Percentiles rank a stretch among this genome's conserved stretches.
Conservation (phyloP, 139 green algal species). For the Tetraselmis chui region DNA sequence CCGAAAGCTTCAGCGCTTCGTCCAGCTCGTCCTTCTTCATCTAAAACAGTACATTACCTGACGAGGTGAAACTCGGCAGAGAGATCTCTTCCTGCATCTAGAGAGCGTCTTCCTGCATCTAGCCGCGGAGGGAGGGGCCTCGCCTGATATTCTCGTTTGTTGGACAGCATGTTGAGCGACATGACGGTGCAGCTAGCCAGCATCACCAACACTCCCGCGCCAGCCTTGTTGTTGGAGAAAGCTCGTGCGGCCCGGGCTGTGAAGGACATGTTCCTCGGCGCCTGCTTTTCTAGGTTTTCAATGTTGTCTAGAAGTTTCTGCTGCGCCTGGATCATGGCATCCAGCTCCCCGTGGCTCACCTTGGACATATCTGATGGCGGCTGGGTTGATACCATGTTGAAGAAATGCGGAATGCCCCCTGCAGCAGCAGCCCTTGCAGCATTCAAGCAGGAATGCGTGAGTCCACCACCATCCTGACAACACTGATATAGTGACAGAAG, state of each 20-base stretch:
- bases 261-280: background rate
- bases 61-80: too few relatives aligned
- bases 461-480: too few relatives aligned
- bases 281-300: background rate
- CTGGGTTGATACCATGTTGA: background rate
- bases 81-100: too few relatives aligned
- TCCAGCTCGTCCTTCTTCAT: background rate
- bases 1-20: background rate
- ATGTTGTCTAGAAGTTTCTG: background rate
- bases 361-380: background rate
- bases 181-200: background rate
- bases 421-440: too few relatives aligned
- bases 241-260: too few relatives aligned
- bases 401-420: too few relatives aligned
- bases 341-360: background rate
- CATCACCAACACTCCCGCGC: background rate
- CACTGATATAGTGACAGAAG: too few relatives aligned
- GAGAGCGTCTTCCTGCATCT: too few relatives aligned
- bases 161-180: background rate
- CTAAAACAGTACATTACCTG: too few relatives aligned
- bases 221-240: background rate
- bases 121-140: background rate
- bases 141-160: background rate
- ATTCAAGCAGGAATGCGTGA: too few relatives aligned
- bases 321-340: background rate